phyloP scores from a whole-genome alignment of 192 early-diverging fungal species.

The Linnemannia hyalina region DNA sequence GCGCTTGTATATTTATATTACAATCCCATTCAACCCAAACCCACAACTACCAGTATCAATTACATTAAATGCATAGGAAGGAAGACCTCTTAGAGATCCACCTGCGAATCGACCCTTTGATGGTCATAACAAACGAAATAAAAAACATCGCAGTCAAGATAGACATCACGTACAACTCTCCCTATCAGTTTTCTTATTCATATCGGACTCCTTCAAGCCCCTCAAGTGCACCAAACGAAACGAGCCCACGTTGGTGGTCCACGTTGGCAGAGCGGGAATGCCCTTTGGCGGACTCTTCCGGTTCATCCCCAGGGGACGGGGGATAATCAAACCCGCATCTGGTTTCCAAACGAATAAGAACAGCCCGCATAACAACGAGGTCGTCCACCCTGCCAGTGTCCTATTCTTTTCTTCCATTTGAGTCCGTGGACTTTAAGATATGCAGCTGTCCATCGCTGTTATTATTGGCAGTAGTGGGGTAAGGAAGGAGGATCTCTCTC shows the following conservation, averaged over 20 bases:
- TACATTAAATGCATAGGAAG: background rate
- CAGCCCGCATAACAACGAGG: background rate
- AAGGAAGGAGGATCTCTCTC: too few relatives aligned
- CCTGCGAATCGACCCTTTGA: background rate
- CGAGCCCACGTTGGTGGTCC: background rate
- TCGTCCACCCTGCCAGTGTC: background rate
- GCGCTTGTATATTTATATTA: background rate
- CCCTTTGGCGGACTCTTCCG: background rate
- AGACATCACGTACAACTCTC: background rate
- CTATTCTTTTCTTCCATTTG: background rate
- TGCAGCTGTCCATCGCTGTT: background rate
- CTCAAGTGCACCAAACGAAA: background rate
- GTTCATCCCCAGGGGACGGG: background rate
- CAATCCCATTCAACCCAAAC: background rate
- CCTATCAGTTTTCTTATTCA: too few relatives aligned
- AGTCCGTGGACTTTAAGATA: background rate
- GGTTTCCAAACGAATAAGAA: background rate
- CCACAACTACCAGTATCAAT: background rate
- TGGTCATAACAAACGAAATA: background rate
- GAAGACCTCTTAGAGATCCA: background rate
- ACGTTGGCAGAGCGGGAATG: background rate
- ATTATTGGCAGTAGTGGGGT: too few relatives aligned
- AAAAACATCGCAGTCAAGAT: background rate
- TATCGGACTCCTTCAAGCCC: background rate
- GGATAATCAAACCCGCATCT: too few relatives aligned